Conservation (phyloP, 495 filamentous ascomycete genomes). For the Hypoxylon fragiforme region DNA sequence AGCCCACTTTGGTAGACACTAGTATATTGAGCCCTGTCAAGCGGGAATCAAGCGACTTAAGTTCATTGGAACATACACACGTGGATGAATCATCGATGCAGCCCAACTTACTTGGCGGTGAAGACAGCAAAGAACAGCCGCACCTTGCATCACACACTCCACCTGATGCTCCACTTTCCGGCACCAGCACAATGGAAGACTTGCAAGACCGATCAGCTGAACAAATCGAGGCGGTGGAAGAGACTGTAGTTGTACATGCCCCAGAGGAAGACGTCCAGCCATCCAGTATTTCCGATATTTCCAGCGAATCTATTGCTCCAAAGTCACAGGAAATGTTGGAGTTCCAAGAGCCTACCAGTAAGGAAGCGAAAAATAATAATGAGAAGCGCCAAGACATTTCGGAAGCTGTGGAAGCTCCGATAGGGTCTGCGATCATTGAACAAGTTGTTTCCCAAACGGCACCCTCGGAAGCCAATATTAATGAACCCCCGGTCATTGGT, state of each 20-base stretch:
- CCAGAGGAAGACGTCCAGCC: slow-evolving; percentile 6
- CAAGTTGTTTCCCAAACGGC: not conserved
- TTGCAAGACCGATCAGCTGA: slow-evolving; percentile 15
- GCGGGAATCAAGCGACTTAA: slow-evolving; percentile 17
- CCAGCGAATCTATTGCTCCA: slow-evolving; percentile 6
- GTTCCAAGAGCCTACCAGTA: slow-evolving; percentile 19
- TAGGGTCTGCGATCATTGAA: not conserved
- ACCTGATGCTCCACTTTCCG: slow-evolving; percentile 12
- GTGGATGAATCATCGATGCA: slow-evolving; percentile 28
- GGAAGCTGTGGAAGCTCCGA: slow-evolving; percentile 17
- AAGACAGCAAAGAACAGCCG: slow-evolving; percentile 16
- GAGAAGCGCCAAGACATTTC: slow-evolving; percentile 21
- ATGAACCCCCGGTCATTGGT: slow-evolving; percentile 3
- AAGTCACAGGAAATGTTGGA: slow-evolving; percentile 8
- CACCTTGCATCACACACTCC: slow-evolving; percentile 16
- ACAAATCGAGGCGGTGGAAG: slow-evolving; percentile 14
- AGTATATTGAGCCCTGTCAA: slow-evolving; percentile 8
- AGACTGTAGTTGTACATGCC: not conserved
- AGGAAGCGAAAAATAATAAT: slow-evolving; percentile 35
- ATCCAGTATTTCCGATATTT: slow-evolving; percentile 10
- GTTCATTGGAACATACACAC: slow-evolving; percentile 17
- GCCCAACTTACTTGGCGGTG: slow-evolving; percentile 23
- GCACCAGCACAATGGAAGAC: slow-evolving; percentile 10
- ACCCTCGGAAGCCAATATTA: slow-evolving; percentile 1
- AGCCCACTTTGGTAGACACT: slow-evolving; percentile 17